A percentile compares a stretch with the other conserved stretches of the same genome.
Evolutionary conservation across 1,284 basidiomycete genomes (phyloP).

Genomic region (Ustanciosporium gigantosporum): DNA sequence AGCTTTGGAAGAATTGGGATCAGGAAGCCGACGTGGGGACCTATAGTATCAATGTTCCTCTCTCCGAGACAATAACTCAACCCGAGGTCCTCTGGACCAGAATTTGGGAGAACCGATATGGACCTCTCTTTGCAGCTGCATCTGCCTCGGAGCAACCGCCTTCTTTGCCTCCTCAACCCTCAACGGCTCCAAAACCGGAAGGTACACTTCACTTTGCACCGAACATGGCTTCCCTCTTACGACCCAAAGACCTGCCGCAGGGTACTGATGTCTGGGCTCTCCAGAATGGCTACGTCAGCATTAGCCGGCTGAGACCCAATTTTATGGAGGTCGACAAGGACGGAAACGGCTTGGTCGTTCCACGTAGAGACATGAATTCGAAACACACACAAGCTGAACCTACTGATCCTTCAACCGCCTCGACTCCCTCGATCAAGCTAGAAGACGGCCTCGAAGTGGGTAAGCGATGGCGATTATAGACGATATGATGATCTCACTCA

Average conservation of each 20-base stretch:
- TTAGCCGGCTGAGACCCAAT: constrained; percentile 45
- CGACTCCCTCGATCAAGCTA: not conserved
- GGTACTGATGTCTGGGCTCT: constrained; percentile 58
- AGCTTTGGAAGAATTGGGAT: constrained; percentile 50
- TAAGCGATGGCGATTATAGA: constrained; percentile 27
- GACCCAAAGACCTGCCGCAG: constrained; percentile 26
- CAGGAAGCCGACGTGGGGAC: constrained; percentile 33
- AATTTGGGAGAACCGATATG: constrained; percentile 52
- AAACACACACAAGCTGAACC: not conserved
- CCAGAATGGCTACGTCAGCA: constrained; percentile 47
- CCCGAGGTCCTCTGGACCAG: constrained; percentile 53
- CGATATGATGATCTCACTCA: too few relatives aligned
- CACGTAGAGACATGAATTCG: not conserved
- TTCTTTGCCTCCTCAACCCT: constrained; percentile 15
- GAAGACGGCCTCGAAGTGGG: constrained; percentile 33
- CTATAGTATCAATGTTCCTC: constrained; percentile 58
- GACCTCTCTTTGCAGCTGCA: constrained; percentile 31
- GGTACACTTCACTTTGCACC: constrained; percentile 49
- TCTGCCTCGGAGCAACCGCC: constrained; percentile 10
- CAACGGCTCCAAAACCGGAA: constrained; percentile 34
- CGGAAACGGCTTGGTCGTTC: constrained; percentile 25
- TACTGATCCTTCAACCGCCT: not conserved
- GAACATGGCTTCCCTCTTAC: constrained; percentile 47
- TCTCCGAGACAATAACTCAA: constrained; percentile 43
- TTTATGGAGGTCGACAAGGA: constrained; percentile 37